These are phyloP conservation scores for Sporothrix protearum DNA, from an alignment of 2,329 filamentous ascomycete species.

Conservation along the genomic window DNA sequence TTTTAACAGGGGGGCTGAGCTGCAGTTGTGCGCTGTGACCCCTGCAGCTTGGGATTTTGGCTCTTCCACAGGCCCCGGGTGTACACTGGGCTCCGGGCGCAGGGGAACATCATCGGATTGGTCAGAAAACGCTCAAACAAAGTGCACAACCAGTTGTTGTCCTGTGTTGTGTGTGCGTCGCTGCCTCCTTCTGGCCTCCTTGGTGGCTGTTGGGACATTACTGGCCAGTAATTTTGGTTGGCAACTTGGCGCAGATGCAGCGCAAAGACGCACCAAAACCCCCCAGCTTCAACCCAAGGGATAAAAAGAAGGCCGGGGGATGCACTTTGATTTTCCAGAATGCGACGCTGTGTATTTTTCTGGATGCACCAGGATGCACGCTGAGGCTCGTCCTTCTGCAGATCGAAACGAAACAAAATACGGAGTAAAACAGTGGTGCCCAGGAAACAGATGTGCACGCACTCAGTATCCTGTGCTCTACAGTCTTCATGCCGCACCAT, in stretches of 20 bases:
- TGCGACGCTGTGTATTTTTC: not conserved
- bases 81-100: not conserved
- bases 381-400: not conserved
- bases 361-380: not conserved
- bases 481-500: not conserved
- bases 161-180: not conserved
- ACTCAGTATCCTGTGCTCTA: not conserved
- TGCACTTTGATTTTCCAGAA: not conserved
- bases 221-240: not conserved
- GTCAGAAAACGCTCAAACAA: not conserved
- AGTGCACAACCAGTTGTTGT: too few species aligned
- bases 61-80: not conserved
- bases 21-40: not conserved
- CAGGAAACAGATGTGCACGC: not conserved
- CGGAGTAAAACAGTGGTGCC: not conserved
- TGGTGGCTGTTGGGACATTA: not conserved
- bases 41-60: not conserved
- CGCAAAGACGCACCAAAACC: not conserved
- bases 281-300: not conserved
- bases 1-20: constrained; percentile 14
- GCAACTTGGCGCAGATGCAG: not conserved
- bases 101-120: not conserved
- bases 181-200: not conserved
- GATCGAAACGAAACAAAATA: constrained; percentile 14
- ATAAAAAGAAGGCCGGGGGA: not conserved